Evolutionary conservation across 2,329 filamentous ascomycete genomes (phyloP).

Genomic region (Mycosphaerella sp.): DNA sequence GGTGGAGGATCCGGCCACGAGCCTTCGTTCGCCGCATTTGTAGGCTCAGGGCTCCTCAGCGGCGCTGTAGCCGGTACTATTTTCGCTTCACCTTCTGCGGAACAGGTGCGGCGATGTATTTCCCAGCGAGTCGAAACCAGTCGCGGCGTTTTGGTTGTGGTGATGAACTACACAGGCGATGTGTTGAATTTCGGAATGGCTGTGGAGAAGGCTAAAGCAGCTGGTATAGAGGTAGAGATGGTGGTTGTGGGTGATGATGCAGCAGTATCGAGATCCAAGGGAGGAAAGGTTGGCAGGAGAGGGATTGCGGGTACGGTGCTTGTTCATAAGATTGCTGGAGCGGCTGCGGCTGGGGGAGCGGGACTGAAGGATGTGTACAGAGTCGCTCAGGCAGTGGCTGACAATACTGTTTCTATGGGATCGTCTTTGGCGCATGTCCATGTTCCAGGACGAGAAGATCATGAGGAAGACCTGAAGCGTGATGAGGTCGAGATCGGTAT

Average conservation of each 20-base stretch:
- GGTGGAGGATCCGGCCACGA: slow-evolving; percentile 90
- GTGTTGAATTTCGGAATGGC: slow-evolving; percentile 91
- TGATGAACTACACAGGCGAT: slow-evolving; percentile 66
- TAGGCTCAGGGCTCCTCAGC: slow-evolving; percentile 72
- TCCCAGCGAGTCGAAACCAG: slow-evolving; percentile 63
- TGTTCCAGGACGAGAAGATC: slow-evolving; percentile 66
- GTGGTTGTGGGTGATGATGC: slow-evolving; percentile 89
- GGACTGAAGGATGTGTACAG: slow-evolving; percentile 63
- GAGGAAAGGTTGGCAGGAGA: slow-evolving; percentile 85
- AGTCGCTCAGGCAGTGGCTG: slow-evolving; percentile 64
- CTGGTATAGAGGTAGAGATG: slow-evolving; percentile 75
- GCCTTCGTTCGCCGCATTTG: slow-evolving; percentile 78
- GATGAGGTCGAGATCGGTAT: slow-evolving; percentile 63
- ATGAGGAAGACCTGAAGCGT: slow-evolving; percentile 52
- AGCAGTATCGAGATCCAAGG: slow-evolving; percentile 71
- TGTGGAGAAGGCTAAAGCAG: slow-evolving; percentile 82
- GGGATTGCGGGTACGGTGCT: slow-evolving; percentile 89
- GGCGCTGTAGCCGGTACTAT: slow-evolving; percentile 82
- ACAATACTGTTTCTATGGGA: slow-evolving; percentile 78
- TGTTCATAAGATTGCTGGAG: slow-evolving; percentile 85
- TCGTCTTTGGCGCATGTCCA: slow-evolving; percentile 88
- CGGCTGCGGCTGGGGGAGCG: slow-evolving; percentile 63
- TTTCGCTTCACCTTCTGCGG: slow-evolving; percentile 72
- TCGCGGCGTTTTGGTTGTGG: slow-evolving; percentile 76
- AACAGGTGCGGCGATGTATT: slow-evolving; percentile 75